A percentile compares a stretch with the other conserved stretches of the same genome.
Evolutionary conservation across 106 monocot genomes (phyloP).

Genomic region (Cymbidium sinense): DNA sequence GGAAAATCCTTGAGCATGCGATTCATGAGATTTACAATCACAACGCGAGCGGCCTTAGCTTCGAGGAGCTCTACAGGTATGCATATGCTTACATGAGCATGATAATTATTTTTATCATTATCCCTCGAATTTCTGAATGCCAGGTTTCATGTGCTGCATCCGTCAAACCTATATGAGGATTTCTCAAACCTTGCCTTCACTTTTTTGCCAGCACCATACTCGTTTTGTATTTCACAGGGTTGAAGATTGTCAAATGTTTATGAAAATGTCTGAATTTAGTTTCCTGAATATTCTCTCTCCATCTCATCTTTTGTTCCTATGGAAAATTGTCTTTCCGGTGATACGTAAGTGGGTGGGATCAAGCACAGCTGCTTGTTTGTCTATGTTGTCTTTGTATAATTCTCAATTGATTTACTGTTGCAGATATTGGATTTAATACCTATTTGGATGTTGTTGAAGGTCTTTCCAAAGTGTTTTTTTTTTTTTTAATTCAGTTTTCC

Average conservation of each 20-base stretch:
- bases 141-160: not conserved
- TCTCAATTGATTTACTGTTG: not conserved
- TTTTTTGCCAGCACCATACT: not conserved
- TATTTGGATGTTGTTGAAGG: not conserved
- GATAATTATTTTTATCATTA: not conserved
- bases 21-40: constrained; percentile 98
- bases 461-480: not conserved
- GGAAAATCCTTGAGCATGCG: constrained; percentile 87
- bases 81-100: not conserved
- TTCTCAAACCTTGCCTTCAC: not conserved
- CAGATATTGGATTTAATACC: not conserved
- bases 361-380: not conserved
- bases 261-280: not conserved
- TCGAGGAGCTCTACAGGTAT: constrained; percentile 96
- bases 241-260: not conserved
- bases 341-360: not conserved
- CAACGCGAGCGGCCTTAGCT: constrained; percentile 94
- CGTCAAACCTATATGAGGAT: not conserved
- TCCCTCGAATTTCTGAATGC: not conserved
- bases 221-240: not conserved
- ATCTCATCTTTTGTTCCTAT: not conserved
- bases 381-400: not conserved
- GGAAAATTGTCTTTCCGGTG: not conserved
- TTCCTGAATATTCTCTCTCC: not conserved
- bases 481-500: not conserved